Base-by-base conservation (phyloP, 148 eudicot genomes). In the Heliamphora exappendiculata region DNA sequence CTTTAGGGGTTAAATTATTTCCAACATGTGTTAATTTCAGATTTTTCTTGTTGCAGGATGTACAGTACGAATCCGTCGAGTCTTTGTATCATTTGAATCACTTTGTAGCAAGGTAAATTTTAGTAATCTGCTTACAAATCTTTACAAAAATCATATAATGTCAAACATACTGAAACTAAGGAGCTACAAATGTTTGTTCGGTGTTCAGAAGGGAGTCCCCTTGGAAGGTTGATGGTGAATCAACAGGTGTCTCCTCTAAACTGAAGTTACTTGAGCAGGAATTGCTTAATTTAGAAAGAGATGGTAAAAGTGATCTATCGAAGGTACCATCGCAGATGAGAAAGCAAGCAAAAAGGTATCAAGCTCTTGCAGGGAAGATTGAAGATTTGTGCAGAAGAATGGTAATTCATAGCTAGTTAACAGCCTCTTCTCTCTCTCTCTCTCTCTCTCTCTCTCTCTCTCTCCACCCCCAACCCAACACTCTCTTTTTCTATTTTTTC, bases 151-250 rank as follows among this genome's bases (percentile, higher is more conserved):
- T 24, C 39, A 37, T 51, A 17, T 39, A 55, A 6, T 37, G 55
- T 70, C 37, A 47, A n/a, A n/a, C n/a, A 17, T 16, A 16, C 28
- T 45, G 28, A 34, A 70, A 53, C 66, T 64, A 63, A 74, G 75
- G 14, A 22, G 10, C 31, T 0, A 34, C 28, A 34, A 22, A 66
- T 80, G 36, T 73, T 72, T 59, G 83, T 72, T 49, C 20, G n/a
- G n/a, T n/a, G n/a, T n/a, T 76, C 83, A 95, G 97, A 84, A 88
- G 99, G 84, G 99, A 96, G 83, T 91, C 94, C 59, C 99, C 99
- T 28, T 96, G 99, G 99, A 93, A 91, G 82, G 83, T 93, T 63
- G 94, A 96, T 47, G 93, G 91, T 75, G 93, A 95, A 54, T 81
- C 94, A 47, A 83, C 84, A 0, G 98, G 98, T 76, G 88, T 96